Base-by-base conservation (phyloP, 1,139 yeast genomes). In the Yamadazyma diospyri region DNA sequence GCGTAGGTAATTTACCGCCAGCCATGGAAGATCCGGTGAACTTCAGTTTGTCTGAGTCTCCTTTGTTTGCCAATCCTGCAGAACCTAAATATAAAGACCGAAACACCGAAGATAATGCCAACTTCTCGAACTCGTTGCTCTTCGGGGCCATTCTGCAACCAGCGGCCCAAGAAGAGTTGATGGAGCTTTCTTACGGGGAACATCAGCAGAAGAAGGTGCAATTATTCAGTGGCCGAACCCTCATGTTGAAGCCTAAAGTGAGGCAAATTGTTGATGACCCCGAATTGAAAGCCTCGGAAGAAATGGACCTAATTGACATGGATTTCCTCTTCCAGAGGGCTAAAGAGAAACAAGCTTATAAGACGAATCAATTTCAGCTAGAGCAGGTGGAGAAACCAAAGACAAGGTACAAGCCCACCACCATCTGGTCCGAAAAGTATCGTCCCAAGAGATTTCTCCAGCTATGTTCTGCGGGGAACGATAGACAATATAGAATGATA, bases 401-500 rank as follows among this genome's bases (percentile, higher is more conserved):
- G 19, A 34, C 38, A 12, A 30, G 32, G 21, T 10, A 18, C 13
- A 19, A 23, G 23, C 19, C 8, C 16, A 25, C 36, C 27, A 6
- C 35, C 2, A 38, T 45, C 4, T 45, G 49, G 86, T 76, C 87
- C 0, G 97, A 92, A 48, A 87, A 86, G 56, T 89, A 89, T 69
- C 66, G 92, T 31, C 97, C 98, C 0, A 60, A 57, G 16, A 64
- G 61, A 27, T 89, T 85, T 59, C 50, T 87, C 13, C 61, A 64
- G 33, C 48, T 69, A 28, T 49, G 97, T 77, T 55, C 76, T 64
- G 58, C 78, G 64, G 97, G 97, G 0, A 87, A 89, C 46, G 97
- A 92, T 49, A 69, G 71, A 38, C 79, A 79, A 11, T 89, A 87
- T 50, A 64, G 97, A 33, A 57, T 61, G 23, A 70, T 89, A 15